Evolutionary conservation across 441 rosid species (phyloP).

Genomic region (Gossypium schwendimanii): DNA sequence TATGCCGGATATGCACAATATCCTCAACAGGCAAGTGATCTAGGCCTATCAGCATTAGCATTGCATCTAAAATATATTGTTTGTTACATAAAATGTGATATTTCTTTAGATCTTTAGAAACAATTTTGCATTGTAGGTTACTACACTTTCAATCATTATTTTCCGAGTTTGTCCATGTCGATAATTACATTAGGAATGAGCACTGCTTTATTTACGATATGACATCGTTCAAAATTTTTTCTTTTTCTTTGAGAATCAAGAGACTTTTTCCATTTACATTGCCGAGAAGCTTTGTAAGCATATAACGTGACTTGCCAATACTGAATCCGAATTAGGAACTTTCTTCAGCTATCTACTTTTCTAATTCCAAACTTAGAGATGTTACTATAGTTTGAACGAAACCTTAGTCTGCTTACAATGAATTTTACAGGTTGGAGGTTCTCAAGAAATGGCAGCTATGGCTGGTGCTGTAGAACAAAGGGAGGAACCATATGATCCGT

Average conservation of each 20-base stretch:
- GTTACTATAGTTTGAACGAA: neutral
- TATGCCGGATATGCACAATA: conserved; percentile 85
- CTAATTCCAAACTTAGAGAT: neutral
- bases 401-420: neutral
- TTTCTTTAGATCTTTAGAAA: neutral
- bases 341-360: neutral
- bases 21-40: conserved; percentile 58
- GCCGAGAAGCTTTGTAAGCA: neutral
- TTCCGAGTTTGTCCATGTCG: neutral
- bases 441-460: conserved; percentile 45
- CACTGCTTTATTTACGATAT: neutral
- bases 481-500: conserved; percentile 69
- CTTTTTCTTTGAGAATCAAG: neutral
- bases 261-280: neutral
- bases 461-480: conserved; percentile 58
- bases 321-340: neutral
- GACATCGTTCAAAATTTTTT: neutral
- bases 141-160: neutral
- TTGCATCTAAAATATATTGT: neutral
- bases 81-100: neutral
- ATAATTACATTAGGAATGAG: neutral
- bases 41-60: neutral
- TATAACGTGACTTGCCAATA: neutral
- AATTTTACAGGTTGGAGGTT: conserved; percentile 60
- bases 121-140: neutral